Percentiles rank a stretch among this genome's conserved stretches.
These are phyloP conservation scores for Aspergillus nomiae DNA, from an alignment of 2,329 filamentous ascomycete species.

Conservation along the genomic window DNA sequence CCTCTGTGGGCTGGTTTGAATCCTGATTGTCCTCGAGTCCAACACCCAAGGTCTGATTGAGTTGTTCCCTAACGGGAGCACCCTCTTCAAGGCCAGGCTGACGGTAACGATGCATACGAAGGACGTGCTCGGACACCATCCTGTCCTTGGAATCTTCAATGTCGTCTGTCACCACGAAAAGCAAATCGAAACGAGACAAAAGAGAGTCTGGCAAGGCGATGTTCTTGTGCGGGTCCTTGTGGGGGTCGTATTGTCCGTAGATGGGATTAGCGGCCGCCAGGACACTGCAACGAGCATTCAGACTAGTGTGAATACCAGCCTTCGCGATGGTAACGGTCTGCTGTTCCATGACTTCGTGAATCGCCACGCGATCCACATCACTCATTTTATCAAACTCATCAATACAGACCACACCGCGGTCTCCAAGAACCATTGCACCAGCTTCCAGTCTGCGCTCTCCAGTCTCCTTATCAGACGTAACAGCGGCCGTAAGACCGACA, in stretches of 20 bases:
- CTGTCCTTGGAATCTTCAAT: slow-evolving; percentile 93
- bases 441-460: slow-evolving; percentile 93
- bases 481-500: slow-evolving; percentile 94
- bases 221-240: slow-evolving; percentile 98
- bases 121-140: slow-evolving; percentile 90
- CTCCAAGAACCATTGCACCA: slow-evolving; percentile 97
- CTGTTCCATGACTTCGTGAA: slow-evolving; percentile 99
- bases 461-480: slow-evolving; percentile 96
- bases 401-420: slow-evolving; percentile 96
- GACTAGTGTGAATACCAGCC: slow-evolving; percentile 93
- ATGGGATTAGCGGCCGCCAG: slow-evolving; percentile 96
- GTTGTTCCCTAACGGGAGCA: slow-evolving; percentile 86
- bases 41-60: slow-evolving; percentile 80
- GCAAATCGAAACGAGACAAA: slow-evolving; percentile 94
- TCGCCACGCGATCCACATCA: slow-evolving; percentile 94
- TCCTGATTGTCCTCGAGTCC: slow-evolving; percentile 76
- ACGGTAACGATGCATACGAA: slow-evolving; percentile 95
- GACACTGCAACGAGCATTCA: slow-evolving; percentile 96
- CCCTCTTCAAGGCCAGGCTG: slow-evolving; percentile 92
- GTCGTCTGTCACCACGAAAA: slow-evolving; percentile 97
- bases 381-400: slow-evolving; percentile 99
- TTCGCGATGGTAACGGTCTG: slow-evolving; percentile 99
- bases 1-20: slow-evolving; percentile 74
- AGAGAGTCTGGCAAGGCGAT: slow-evolving; percentile 96
- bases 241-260: slow-evolving; percentile 96